Evolutionary conservation across 345 rosid species (phyloP).

Genomic region (Geranium rotundifolium): DNA sequence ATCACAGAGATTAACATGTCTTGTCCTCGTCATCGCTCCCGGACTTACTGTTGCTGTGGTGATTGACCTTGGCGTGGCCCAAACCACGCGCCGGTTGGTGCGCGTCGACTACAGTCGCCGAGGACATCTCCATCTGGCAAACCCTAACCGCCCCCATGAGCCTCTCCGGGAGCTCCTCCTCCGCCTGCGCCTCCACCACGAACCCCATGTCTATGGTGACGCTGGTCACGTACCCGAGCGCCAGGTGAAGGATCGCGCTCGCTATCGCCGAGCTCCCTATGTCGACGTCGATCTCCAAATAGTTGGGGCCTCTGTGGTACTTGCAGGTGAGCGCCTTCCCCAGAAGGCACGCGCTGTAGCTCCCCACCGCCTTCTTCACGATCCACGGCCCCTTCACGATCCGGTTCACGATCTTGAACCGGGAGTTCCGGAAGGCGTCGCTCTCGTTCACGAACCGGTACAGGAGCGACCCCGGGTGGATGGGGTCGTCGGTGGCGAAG

Average conservation of each 20-base stretch:
- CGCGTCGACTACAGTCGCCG: constrained; percentile 44
- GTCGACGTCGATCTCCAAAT: constrained; percentile 81
- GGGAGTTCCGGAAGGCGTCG: constrained; percentile 64
- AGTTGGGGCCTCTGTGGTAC: constrained; percentile 68
- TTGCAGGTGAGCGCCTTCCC: constrained; percentile 75
- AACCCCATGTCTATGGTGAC: constrained; percentile 89
- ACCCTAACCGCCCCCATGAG: constrained; percentile 76
- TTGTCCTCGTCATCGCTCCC: constrained; percentile 1
- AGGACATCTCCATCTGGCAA: constrained; percentile 82
- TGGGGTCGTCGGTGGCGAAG: constrained; percentile 68
- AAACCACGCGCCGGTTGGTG: constrained; percentile 22
- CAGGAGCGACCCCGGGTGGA: constrained; percentile 49
- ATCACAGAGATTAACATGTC: no score
- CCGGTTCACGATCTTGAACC: constrained; percentile 83
- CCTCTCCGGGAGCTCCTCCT: constrained; percentile 77
- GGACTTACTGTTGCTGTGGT: constrained; percentile 15
- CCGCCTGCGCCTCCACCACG: constrained; percentile 64
- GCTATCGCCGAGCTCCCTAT: constrained; percentile 71
- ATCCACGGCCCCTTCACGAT: constrained; percentile 94
- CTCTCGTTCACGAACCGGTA: constrained; percentile 64
- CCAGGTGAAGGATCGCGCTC: constrained; percentile 57
- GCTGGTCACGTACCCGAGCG: constrained; percentile 63
- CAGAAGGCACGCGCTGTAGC: constrained; percentile 66
- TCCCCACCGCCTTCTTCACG: constrained; percentile 69
- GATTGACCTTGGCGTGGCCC: constrained; percentile 52